A percentile compares a stretch with the other conserved stretches of the same genome.
These are phyloP conservation scores for Fusarium sp. DNA, from an alignment of 2,329 filamentous ascomycete species.

Conservation along the genomic window DNA sequence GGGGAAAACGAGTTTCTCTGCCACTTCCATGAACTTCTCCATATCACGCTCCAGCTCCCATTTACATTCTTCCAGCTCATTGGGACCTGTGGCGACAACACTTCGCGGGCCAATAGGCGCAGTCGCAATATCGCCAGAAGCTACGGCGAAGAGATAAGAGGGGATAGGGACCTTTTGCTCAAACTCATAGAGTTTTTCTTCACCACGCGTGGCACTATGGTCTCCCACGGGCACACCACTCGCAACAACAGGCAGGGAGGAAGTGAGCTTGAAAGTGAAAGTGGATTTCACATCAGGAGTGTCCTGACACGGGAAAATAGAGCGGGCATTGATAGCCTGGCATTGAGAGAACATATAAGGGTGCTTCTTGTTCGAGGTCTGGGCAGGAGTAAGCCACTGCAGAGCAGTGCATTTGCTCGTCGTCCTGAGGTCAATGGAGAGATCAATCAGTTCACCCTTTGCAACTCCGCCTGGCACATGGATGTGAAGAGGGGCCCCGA, in stretches of 20 bases:
- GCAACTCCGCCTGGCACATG: slow-evolving; percentile 63
- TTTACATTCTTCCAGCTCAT: slow-evolving; percentile 83
- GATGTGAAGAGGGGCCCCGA: slow-evolving; percentile 76
- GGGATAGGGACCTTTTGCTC: slow-evolving; percentile 93
- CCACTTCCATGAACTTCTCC: slow-evolving; percentile 88
- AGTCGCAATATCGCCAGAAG: slow-evolving; percentile 83
- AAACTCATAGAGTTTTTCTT: slow-evolving; percentile 79
- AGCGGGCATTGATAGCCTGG: slow-evolving; percentile 94
- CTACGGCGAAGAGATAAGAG: slow-evolving; percentile 93
- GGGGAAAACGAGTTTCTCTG: slow-evolving; percentile 82
- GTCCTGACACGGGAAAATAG: slow-evolving; percentile 95
- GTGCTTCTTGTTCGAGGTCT: slow-evolving; percentile 94
- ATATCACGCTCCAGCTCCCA: slow-evolving; percentile 94
- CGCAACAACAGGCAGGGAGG: slow-evolving; percentile 87
- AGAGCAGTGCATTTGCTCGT: slow-evolving; percentile 90
- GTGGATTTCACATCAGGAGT: slow-evolving; percentile 98
- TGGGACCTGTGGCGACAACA: slow-evolving; percentile 85
- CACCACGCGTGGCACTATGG: slow-evolving; percentile 54
- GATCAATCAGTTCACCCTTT: slow-evolving; percentile 62
- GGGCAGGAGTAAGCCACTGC: slow-evolving; percentile 92
- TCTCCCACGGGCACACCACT: slow-evolving; percentile 74
- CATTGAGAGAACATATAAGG: slow-evolving; percentile 99
- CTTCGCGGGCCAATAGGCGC: slow-evolving; percentile 89
- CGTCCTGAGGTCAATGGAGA: slow-evolving; percentile 78
- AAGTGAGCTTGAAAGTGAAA: slow-evolving; percentile 87